Percentiles rank a stretch among this genome's conserved stretches.
Evolutionary conservation across 1,284 basidiomycete genomes (phyloP).

Genomic region (Volvariella volvacea): DNA sequence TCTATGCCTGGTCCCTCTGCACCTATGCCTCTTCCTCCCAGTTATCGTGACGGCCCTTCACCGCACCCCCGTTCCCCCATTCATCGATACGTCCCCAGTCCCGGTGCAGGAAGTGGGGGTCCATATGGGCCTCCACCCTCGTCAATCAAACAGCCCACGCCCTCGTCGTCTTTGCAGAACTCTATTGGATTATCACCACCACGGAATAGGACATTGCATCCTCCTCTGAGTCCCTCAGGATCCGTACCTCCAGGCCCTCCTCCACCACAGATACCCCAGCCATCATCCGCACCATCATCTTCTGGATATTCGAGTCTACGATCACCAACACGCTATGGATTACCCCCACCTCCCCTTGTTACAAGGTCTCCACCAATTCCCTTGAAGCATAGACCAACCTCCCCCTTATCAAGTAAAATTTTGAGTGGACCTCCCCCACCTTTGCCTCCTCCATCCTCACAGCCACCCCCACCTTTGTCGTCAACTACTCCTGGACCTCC

Average conservation of each 20-base stretch:
- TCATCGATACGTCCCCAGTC: constrained; percentile 21
- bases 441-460: constrained; percentile 12
- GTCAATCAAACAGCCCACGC: constrained; percentile 8
- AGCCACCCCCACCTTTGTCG: no score
- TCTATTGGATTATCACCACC: constrained; percentile 11
- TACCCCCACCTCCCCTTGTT: constrained; percentile 9
- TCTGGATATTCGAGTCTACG: constrained; percentile 8
- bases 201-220: constrained; percentile 10
- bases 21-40: constrained; percentile 17
- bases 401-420: constrained; percentile 10
- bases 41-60: constrained; percentile 17
- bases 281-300: not conserved
- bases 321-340: constrained; percentile 22
- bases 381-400: constrained; percentile 1
- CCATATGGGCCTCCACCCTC: constrained; percentile 2
- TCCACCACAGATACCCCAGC: constrained; percentile 5
- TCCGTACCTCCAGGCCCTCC: not conserved
- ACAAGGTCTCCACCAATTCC: no score
- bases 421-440: constrained; percentile 12
- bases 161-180: constrained; percentile 14
- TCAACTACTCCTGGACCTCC: constrained; percentile 3
- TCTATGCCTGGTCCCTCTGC: constrained; percentile 12
- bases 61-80: constrained; percentile 22
- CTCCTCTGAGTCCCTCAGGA: constrained; percentile 3
- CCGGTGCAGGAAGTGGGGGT: constrained; percentile 12